Base-by-base conservation (phyloP, 768 basidiomycete genomes). In the Tephrocybe rancida region DNA sequence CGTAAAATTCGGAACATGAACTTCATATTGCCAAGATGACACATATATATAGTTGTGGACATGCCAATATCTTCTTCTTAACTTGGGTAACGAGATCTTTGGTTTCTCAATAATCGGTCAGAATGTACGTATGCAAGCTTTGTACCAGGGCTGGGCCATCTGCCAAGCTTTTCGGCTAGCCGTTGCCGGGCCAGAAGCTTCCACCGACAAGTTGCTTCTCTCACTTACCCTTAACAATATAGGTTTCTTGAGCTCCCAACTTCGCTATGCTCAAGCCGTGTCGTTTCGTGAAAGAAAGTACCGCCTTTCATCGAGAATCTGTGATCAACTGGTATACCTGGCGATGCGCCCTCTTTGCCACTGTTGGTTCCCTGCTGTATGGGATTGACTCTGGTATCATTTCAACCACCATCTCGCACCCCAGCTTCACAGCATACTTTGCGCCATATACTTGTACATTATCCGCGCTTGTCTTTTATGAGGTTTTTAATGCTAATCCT, bases 381-480 rank as follows among this genome's bases (percentile, higher is more conserved):
- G 55, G 55, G 9, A 46, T 56, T 13, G 55, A 56, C 44, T 50
- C 49, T 18, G 50, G 55, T 11, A 51, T 56, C n/a, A 56, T 56
- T 30, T 51, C 49, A 18, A 47, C 55, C 2, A 52, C 44, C 5
- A 52, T 43, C 19, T 34, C 55, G 39, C 55, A 56, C 30, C 45
- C 45, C 25, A 47, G 44, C 14, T 56, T 47, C 39, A 32, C 49
- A 18, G 10, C 35, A 14, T 51, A 56, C 22, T 51, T 56, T 24
- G 35, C 44, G 34, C 49, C 49, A 19, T 56, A 51, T 30, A 56
- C 49, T 7, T 25, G 50, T 56, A 42, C 14, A 24, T 25, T n/a
- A 4, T n/a, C n/a, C n/a, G n/a, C n/a, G n/a, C 37, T 38, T 16
- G 34, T 38, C 32, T 32, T 19, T 19, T n/a, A 14, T 22, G 9